phyloP scores from a whole-genome alignment of 2,329 filamentous ascomycete genomes.

The Lachnellula willkommii region DNA sequence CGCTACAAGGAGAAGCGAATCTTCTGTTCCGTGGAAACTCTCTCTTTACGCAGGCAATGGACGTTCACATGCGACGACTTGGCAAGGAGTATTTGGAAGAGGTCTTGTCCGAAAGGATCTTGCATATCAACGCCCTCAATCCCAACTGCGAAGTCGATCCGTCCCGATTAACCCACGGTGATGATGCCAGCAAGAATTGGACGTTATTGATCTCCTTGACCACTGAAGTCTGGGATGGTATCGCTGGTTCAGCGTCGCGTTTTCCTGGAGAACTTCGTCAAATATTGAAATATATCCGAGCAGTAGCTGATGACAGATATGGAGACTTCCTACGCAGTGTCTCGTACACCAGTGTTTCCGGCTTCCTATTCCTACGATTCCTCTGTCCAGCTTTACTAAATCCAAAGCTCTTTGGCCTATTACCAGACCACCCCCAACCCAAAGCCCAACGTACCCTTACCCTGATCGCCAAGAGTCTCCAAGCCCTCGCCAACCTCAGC shows the following conservation, averaged over 20 bases:
- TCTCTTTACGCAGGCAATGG: conserved; percentile 83
- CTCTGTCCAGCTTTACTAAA: conserved; percentile 96
- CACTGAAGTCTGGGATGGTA: conserved; percentile 78
- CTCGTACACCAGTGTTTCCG: conserved; percentile 88
- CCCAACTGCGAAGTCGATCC: conserved; percentile 95
- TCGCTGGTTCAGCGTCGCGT: conserved; percentile 65
- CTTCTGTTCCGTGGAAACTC: conserved; percentile 94
- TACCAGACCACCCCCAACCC: conserved; percentile 75
- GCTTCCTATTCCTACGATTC: conserved; percentile 90
- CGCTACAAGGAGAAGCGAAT: conserved; percentile 81
- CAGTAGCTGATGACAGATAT: conserved; percentile 90
- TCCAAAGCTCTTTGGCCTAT: conserved; percentile 83
- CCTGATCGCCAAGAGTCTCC: conserved; percentile 84
- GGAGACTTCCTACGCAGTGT: conserved; percentile 87
- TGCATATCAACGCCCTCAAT: conserved; percentile 84
- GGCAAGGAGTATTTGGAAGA: conserved; percentile 91
- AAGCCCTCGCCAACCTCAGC: conserved; percentile 84
- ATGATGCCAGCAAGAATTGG: conserved; percentile 83
- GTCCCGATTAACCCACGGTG: conserved; percentile 59
- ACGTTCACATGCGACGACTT: conserved; percentile 90
- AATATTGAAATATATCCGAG: conserved; percentile 84
- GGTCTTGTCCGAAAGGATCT: conserved; percentile 76
- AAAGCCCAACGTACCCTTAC: conserved; percentile 84
- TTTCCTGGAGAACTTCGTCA: conserved; percentile 77
- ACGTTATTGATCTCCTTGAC: conserved; percentile 68